Percentiles rank a stretch among this genome's conserved stretches.
These are phyloP conservation scores for Paramyrothecium roridum DNA, from an alignment of 2,329 filamentous ascomycete species.

Conservation along the genomic window DNA sequence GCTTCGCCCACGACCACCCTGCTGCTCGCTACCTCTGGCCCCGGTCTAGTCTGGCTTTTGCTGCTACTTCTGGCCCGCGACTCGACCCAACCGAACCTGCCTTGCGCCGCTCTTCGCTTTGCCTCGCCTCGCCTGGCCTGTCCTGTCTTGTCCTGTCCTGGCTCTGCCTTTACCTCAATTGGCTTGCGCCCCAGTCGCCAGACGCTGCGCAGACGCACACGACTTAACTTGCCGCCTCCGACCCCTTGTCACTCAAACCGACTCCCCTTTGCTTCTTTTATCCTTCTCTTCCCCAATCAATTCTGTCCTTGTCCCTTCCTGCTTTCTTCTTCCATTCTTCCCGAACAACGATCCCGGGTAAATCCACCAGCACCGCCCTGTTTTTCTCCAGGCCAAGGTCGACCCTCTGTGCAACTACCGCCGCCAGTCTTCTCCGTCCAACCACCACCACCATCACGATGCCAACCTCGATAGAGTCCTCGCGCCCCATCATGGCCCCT, in stretches of 20 bases:
- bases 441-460: conserved; percentile 31
- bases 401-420: background rate
- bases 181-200: background rate
- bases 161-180: background rate
- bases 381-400: no score
- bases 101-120: no score
- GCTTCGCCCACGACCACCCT: conserved; percentile 1
- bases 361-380: no score
- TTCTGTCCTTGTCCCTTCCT: background rate
- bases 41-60: no score
- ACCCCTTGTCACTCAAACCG: no score
- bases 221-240: no score
- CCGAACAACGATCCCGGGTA: no score
- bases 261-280: background rate
- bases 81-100: no score
- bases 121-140: background rate
- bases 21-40: no score
- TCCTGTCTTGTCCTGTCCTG: background rate
- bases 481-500: conserved; percentile 60
- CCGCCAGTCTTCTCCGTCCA: conserved; percentile 1
- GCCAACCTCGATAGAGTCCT: conserved; percentile 58
- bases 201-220: background rate
- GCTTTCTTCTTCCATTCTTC: background rate
- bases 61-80: no score
- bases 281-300: background rate